phyloP scores from a whole-genome alignment of 208 protist genomes.

The Acanthamoeba royreba region DNA sequence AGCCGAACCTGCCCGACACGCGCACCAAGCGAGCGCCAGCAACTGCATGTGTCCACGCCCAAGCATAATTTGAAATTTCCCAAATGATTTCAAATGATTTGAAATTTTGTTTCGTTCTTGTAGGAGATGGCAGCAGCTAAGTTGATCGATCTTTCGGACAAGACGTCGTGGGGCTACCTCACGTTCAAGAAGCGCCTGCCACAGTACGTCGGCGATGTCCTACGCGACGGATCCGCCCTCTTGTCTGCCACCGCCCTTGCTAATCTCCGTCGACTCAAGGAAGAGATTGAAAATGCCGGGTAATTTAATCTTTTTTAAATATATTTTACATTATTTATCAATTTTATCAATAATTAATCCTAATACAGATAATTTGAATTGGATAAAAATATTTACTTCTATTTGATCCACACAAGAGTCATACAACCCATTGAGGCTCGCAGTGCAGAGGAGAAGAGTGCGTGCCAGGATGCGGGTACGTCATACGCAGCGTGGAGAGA shows the following conservation, averaged over 20 bases:
- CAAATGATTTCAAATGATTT: no score
- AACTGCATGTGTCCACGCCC: no score
- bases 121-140: no score
- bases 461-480: background rate
- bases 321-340: background rate
- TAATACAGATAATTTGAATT: background rate
- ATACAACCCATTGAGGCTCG: background rate
- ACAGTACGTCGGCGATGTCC: background rate
- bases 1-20: no score
- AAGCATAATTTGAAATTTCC: no score
- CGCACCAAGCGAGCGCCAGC: no score
- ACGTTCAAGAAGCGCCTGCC: background rate
- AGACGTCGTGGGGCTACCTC: background rate
- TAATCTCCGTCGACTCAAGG: background rate
- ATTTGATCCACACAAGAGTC: background rate
- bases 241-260: background rate
- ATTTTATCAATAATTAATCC: background rate
- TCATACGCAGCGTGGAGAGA: background rate
- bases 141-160: background rate
- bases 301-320: background rate
- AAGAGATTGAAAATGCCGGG: background rate
- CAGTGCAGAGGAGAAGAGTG: background rate
- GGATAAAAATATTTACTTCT: background rate
- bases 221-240: background rate
- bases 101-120: no score